Conservation (phyloP, 352 stramenopile species). For the Phytophthora syringae region DNA sequence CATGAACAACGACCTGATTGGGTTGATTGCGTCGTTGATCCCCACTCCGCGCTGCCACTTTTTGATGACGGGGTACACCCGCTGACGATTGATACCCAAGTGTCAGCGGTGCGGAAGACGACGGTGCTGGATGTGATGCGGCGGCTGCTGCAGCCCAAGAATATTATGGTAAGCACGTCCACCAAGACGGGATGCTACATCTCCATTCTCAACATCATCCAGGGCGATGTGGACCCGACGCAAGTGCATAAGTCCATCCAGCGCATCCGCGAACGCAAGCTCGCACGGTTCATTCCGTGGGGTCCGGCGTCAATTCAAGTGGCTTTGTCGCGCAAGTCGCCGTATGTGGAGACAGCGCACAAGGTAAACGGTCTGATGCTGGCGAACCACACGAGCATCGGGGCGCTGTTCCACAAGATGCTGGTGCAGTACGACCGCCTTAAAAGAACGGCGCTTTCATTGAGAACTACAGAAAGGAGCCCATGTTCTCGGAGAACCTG, state of each 20-base stretch:
- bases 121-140: slow-evolving; percentile 99
- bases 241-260: slow-evolving; percentile 99
- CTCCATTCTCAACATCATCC: slow-evolving; percentile 99
- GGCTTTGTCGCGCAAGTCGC: slow-evolving; percentile 96
- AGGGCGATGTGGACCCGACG: slow-evolving; percentile 98
- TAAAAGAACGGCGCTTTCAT: slow-evolving; percentile 98
- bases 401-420: slow-evolving; percentile 87
- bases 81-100: slow-evolving; percentile 93
- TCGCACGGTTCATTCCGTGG: slow-evolving; percentile 99
- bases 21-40: slow-evolving; percentile 97
- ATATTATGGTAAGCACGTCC: slow-evolving; percentile 99
- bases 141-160: slow-evolving; percentile 95
- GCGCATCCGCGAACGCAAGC: slow-evolving; percentile 97
- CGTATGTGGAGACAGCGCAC: slow-evolving; percentile 97
- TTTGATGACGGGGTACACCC: slow-evolving; percentile 99
- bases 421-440: slow-evolving; percentile 98
- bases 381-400: slow-evolving; percentile 99
- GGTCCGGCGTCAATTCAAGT: slow-evolving; percentile 99
- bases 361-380: slow-evolving; percentile 99
- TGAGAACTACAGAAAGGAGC: slow-evolving; percentile 98
- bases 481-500: slow-evolving; percentile 95
- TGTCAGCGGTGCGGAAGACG: slow-evolving; percentile 96
- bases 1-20: slow-evolving; percentile 99
- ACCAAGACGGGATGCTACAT: slow-evolving; percentile 98
- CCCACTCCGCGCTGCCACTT: slow-evolving; percentile 99